Percentiles rank a stretch among this genome's conserved stretches.
Conservation (phyloP, 176 grass and related monocot species). For the Pontederia crassipes region DNA sequence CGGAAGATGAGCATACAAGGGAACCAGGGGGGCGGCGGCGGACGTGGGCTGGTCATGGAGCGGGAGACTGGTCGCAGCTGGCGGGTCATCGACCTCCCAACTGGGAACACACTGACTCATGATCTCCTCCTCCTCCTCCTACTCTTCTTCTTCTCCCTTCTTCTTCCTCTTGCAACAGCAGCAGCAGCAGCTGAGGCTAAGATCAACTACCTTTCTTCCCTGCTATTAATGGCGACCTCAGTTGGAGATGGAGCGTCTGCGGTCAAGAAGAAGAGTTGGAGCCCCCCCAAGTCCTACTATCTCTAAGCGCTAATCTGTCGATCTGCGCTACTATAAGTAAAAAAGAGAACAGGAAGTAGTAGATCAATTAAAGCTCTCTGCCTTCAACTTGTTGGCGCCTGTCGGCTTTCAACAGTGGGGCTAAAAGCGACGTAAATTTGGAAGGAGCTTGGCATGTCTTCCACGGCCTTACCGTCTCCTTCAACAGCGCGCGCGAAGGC, state of each 20-base stretch:
- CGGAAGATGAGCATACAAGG: background rate
- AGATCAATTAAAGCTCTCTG: background rate
- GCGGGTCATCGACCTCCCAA: slow-evolving; percentile 63
- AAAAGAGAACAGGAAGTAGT: too few relatives aligned
- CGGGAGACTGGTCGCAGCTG: background rate
- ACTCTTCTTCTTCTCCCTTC: background rate
- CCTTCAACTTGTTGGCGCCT: too few relatives aligned
- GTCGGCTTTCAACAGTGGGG: too few relatives aligned
- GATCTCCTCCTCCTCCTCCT: background rate
- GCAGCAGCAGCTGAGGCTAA: too few relatives aligned
- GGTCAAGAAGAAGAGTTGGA: background rate
- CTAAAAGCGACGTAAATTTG: too few relatives aligned
- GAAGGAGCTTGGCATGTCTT: too few relatives aligned
- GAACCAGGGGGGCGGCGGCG: background rate
- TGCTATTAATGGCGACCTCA: background rate
- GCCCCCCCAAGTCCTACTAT: too few relatives aligned
- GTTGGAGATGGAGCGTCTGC: background rate
- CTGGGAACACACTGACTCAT: slow-evolving; percentile 87
- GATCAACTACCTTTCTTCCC: background rate
- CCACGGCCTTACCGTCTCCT: too few relatives aligned
- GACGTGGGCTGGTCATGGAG: slow-evolving; percentile 3
- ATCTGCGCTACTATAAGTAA: too few relatives aligned
- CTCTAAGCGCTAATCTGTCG: too few relatives aligned
- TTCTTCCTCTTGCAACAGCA: background rate
- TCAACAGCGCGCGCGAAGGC: too few relatives aligned